Percentiles rank a stretch among this genome's conserved stretches.
These are phyloP conservation scores for Tuber calosporum DNA, from an alignment of 495 filamentous ascomycete species.

Conservation along the genomic window DNA sequence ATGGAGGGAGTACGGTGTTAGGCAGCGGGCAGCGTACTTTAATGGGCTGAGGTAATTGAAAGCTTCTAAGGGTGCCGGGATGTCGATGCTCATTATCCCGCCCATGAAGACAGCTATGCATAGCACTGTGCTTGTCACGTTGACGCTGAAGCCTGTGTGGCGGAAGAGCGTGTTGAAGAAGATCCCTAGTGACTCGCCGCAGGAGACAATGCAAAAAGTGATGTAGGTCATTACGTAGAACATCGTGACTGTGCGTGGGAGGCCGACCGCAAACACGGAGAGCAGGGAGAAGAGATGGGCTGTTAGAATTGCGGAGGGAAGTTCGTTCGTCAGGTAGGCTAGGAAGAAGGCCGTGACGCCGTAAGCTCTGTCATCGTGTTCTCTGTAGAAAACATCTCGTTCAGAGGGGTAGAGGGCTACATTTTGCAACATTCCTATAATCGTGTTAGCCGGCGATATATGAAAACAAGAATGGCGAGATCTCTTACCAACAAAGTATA, in stretches of 20 bases:
- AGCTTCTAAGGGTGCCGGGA: conserved; percentile 58
- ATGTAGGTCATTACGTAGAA: conserved; percentile 62
- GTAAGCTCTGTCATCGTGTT: conserved; percentile 62
- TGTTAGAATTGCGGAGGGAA: conserved; percentile 61
- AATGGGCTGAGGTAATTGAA: conserved; percentile 64
- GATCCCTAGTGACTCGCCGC: conserved; percentile 68
- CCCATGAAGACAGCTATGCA: conserved; percentile 60
- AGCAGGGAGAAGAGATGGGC: conserved; percentile 59
- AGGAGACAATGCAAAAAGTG: conserved; percentile 63
- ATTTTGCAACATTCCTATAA: conserved; percentile 69
- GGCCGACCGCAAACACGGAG: conserved; percentile 54
- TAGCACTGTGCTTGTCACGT: conserved; percentile 57
- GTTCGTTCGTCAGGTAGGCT: conserved; percentile 58
- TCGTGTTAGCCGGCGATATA: conserved; percentile 9
- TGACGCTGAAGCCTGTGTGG: conserved; percentile 68
- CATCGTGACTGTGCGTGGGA: conserved; percentile 54
- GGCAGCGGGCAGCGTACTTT: conserved; percentile 58
- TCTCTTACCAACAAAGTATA: conserved; percentile 51
- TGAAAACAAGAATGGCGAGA: not conserved
- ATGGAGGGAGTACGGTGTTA: conserved; percentile 54
- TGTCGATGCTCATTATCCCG: conserved; percentile 60
- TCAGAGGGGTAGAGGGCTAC: conserved; percentile 64
- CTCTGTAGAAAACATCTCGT: conserved; percentile 62
- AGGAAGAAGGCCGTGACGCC: conserved; percentile 61
- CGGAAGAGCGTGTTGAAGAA: conserved; percentile 69